These are phyloP conservation scores for Tritrichomonas musculus DNA, from an alignment of 208 protist genomes.

Conservation along the genomic window DNA sequence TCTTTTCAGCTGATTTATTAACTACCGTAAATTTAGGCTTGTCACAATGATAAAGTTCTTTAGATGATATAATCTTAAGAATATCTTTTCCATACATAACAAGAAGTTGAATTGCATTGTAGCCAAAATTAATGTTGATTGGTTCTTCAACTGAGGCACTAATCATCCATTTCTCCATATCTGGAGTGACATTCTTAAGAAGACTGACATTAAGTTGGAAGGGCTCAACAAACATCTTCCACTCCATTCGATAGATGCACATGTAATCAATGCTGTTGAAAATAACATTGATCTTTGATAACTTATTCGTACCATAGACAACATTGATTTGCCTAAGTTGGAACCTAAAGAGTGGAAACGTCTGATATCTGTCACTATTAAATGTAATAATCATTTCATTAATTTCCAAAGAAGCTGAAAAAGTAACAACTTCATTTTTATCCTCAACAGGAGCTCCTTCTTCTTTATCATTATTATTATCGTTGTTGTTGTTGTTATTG, in stretches of 20 bases:
- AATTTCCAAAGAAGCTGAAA: too few relatives aligned
- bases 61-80: not conserved
- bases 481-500: too few relatives aligned
- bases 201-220: not conserved
- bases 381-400: not conserved
- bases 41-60: not conserved
- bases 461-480: too few relatives aligned
- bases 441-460: too few relatives aligned
- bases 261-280: not conserved
- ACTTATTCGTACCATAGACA: not conserved
- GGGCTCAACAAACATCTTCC: not conserved
- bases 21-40: not conserved
- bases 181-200: not conserved
- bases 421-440: too few relatives aligned
- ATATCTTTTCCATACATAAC: not conserved
- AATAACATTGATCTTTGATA: not conserved
- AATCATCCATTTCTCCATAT: not conserved
- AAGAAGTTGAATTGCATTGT: not conserved
- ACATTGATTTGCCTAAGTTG: not conserved
- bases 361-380: not conserved
- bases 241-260: not conserved
- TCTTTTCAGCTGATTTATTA: not conserved
- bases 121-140: not conserved
- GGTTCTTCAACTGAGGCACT: not conserved
- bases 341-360: not conserved